These are phyloP conservation scores for Silene vulgaris DNA, from an alignment of 179 eudicot species.

Conservation along the genomic window DNA sequence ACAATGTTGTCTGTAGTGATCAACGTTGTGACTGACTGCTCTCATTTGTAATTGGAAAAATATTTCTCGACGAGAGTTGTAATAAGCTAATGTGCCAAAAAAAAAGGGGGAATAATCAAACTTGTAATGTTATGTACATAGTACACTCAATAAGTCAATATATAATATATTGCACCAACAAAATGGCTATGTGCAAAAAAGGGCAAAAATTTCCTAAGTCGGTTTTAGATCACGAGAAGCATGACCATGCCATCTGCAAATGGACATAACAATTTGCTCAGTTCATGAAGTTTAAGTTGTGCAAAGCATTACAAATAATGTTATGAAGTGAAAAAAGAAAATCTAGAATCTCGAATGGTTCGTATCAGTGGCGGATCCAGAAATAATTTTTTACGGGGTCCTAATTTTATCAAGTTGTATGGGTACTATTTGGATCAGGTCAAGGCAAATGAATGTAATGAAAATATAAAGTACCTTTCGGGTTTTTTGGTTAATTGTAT, in stretches of 20 bases:
- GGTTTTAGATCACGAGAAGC: conserved; percentile 59
- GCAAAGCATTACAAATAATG: neutral
- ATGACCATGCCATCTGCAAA: conserved; percentile 83
- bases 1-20: neutral
- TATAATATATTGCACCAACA: conserved; percentile 18
- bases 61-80: neutral
- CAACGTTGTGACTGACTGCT: neutral
- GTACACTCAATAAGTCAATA: conserved; percentile 18
- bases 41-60: neutral
- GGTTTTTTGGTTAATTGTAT: too few relatives aligned
- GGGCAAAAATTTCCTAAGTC: conserved; percentile 21
- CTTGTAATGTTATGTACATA: conserved; percentile 26
- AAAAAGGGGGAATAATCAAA: neutral
- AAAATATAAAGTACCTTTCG: too few relatives aligned
- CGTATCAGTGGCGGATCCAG: too few relatives aligned
- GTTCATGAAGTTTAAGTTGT: neutral
- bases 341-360: neutral
- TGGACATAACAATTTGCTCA: neutral
- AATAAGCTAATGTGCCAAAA: neutral
- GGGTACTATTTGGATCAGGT: too few relatives aligned
- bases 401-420: too few relatives aligned
- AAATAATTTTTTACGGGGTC: too few relatives aligned
- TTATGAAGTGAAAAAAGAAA: neutral
- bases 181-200: conserved; percentile 29
- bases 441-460: too few relatives aligned